Evolutionary conservation across 1,284 basidiomycete genomes (phyloP).

Genomic region (Dichomitus squalens): DNA sequence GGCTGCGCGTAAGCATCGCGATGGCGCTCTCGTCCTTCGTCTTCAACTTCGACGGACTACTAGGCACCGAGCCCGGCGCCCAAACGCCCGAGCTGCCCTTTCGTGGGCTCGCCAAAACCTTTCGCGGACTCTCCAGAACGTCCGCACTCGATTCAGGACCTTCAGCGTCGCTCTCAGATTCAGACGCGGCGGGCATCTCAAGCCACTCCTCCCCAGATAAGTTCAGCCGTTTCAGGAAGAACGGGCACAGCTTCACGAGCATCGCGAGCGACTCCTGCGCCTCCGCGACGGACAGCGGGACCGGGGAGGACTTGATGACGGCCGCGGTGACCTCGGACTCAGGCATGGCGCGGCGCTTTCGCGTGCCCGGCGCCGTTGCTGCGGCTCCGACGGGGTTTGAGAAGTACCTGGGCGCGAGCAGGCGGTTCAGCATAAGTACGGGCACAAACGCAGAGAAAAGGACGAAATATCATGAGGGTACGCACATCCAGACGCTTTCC

Average conservation of each 20-base stretch:
- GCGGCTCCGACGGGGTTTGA: constrained; percentile 54
- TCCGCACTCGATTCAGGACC: constrained; percentile 21
- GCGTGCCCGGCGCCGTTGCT: constrained; percentile 47
- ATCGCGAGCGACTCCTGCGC: constrained; percentile 72
- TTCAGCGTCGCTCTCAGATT: constrained; percentile 1
- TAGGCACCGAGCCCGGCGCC: constrained; percentile 23
- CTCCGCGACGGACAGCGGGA: constrained; percentile 75
- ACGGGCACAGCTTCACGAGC: constrained; percentile 70
- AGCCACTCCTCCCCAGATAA: constrained; percentile 76
- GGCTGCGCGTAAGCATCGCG: constrained; percentile 67
- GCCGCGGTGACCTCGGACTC: constrained; percentile 63
- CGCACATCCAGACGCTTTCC: constrained; percentile 87
- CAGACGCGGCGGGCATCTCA: constrained; percentile 65
- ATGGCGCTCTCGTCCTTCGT: constrained; percentile 53
- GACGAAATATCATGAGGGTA: constrained; percentile 13
- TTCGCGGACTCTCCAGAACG: constrained; percentile 10
- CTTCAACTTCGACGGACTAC: constrained; percentile 38
- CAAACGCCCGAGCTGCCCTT: not conserved
- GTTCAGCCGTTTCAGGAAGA: constrained; percentile 67
- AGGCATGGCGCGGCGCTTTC: constrained; percentile 71
- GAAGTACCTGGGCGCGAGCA: constrained; percentile 56
- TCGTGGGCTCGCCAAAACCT: constrained; percentile 19
- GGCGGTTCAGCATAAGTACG: constrained; percentile 1
- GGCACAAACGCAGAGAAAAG: not conserved
- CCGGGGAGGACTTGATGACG: constrained; percentile 75